These are phyloP conservation scores for Grifola frondosa DNA, from an alignment of 1,284 basidiomycete species.

Conservation along the genomic window DNA sequence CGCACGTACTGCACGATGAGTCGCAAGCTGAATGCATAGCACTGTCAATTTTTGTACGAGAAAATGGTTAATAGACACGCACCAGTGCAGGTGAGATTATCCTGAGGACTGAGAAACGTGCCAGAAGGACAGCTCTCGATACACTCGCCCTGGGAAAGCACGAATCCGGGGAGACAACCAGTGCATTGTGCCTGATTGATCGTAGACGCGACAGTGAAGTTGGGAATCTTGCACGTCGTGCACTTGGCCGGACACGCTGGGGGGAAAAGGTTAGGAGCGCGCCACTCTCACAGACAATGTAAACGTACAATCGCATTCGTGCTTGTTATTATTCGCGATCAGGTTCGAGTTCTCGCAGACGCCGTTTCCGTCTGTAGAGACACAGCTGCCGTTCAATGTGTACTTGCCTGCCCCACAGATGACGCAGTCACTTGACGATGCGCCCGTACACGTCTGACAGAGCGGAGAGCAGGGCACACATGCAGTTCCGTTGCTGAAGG, in stretches of 20 bases:
- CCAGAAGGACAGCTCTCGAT: slow-evolving; percentile 67
- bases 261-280: slow-evolving; percentile 6
- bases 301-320: slow-evolving; percentile 73
- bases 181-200: slow-evolving; percentile 69
- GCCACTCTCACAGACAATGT: background rate
- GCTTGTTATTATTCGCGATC: slow-evolving; percentile 79
- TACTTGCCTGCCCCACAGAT: slow-evolving; percentile 61
- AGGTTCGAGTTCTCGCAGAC: slow-evolving; percentile 68
- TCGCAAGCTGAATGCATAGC: slow-evolving; percentile 59
- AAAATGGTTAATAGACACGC: slow-evolving; percentile 10
- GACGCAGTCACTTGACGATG: slow-evolving; percentile 69
- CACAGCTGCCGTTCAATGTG: slow-evolving; percentile 64
- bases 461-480: slow-evolving; percentile 63
- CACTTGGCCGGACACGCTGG: slow-evolving; percentile 77
- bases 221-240: slow-evolving; percentile 69
- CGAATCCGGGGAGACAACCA: slow-evolving; percentile 71
- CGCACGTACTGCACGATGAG: slow-evolving; percentile 70
- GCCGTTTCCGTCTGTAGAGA: slow-evolving; percentile 61
- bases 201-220: slow-evolving; percentile 67
- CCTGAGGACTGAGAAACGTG: slow-evolving; percentile 67
- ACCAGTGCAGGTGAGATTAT: slow-evolving; percentile 71
- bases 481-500: slow-evolving; percentile 55
- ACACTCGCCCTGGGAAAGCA: slow-evolving; percentile 69
- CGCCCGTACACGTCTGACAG: slow-evolving; percentile 70
- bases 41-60: slow-evolving; percentile 8